Evolutionary conservation across 2,329 filamentous ascomycete species (phyloP).

Genomic region (Beauveria medogensis): DNA sequence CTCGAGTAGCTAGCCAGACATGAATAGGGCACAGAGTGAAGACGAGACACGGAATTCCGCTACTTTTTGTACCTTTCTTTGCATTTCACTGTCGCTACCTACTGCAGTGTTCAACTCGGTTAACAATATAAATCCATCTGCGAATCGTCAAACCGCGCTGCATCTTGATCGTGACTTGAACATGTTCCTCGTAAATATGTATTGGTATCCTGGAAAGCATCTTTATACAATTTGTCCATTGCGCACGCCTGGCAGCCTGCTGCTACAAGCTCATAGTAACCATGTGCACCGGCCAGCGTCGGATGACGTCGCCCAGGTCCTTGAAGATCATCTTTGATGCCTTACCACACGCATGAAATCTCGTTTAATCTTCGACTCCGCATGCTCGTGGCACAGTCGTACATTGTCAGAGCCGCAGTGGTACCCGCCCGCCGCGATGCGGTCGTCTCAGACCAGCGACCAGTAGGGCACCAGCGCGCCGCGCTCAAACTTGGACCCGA

Average conservation of each 20-base stretch:
- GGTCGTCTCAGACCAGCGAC: constrained; percentile 3
- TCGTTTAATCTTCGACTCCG: not conserved
- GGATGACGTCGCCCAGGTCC: not conserved
- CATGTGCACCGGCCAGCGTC: constrained; percentile 3
- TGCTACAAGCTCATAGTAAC: not conserved
- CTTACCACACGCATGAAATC: constrained; percentile 1
- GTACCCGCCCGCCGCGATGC: not conserved
- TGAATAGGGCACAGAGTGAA: not conserved
- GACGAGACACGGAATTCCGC: not conserved
- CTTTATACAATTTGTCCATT: not conserved
- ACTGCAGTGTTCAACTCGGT: not conserved
- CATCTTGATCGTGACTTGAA: not conserved
- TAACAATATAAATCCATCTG: not conserved
- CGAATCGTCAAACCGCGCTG: not conserved
- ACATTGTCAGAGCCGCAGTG: not conserved
- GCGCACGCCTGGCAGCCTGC: too few species aligned
- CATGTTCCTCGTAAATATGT: not conserved
- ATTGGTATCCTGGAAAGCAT: not conserved
- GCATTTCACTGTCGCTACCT: constrained; percentile 6
- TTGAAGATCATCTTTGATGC: constrained; percentile 6
- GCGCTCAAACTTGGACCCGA: not conserved
- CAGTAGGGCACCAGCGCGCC: not conserved
- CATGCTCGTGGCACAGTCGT: not conserved
- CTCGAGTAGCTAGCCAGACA: not conserved
- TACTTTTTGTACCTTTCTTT: not conserved